Percentiles rank a stretch among this genome's conserved stretches.
These are phyloP conservation scores for Monosporascus sp. DNA, from an alignment of 2,329 filamentous ascomycete genomes.

Conservation along the genomic window DNA sequence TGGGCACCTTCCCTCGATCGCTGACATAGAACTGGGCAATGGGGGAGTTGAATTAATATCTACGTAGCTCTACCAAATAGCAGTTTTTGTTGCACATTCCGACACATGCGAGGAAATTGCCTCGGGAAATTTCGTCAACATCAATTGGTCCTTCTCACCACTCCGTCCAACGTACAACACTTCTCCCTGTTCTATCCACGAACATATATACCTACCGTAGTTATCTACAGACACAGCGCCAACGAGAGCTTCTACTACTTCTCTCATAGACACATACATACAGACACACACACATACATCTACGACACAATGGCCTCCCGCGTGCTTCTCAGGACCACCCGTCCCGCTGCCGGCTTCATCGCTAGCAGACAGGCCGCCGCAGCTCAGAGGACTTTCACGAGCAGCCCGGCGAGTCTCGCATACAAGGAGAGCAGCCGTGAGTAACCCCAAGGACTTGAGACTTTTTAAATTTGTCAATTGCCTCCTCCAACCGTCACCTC, in stretches of 20 bases:
- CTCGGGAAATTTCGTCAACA: too few relatives aligned
- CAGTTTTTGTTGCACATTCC: too few relatives aligned
- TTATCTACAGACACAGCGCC: not conserved
- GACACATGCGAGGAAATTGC: too few relatives aligned
- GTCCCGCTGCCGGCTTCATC: constrained; percentile 19
- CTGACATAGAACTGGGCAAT: too few relatives aligned
- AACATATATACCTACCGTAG: not conserved
- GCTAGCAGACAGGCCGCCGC: constrained; percentile 18
- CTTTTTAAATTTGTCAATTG: not conserved
- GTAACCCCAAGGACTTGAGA: not conserved
- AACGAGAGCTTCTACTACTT: not conserved
- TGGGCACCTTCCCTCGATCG: too few relatives aligned
- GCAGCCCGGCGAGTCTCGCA: constrained; percentile 14
- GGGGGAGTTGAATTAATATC: too few relatives aligned
- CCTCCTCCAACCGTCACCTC: not conserved
- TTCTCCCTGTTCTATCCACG: not conserved
- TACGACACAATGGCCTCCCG: constrained; percentile 26
- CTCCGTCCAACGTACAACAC: not conserved
- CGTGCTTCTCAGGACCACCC: constrained; percentile 18
- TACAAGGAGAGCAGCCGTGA: constrained; percentile 24
- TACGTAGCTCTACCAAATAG: too few relatives aligned
- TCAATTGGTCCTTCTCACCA: too few relatives aligned
- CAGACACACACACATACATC: not conserved
- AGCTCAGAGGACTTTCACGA: constrained; percentile 18
- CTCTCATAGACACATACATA: not conserved